Base-by-base conservation (phyloP, 352 stramenopile genomes). In the Globisporangium emineosum region DNA sequence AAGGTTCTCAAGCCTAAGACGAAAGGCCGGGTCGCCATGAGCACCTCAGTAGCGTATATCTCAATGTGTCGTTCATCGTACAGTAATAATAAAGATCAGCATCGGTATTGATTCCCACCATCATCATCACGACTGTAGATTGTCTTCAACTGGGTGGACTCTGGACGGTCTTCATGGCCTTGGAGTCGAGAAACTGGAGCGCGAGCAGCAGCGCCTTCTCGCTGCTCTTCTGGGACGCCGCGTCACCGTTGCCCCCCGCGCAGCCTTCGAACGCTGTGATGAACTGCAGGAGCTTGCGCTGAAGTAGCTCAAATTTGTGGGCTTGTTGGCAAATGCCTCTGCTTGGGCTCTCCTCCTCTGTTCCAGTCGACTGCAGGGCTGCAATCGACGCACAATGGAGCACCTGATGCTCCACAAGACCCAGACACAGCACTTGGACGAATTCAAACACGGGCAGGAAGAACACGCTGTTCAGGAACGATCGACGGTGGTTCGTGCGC, bases 211-310 rank as follows among this genome's bases (percentile, higher is more conserved):
- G 64, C 7, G 78, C 73, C 57, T 90, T 85, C 30, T 89, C 77
- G 2, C 54, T 60, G 63, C 79, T 89, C 29, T 87, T 88, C 62
- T 78, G 69, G 0, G 75, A 75, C 3, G 21, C 25, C 23, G 23
- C 32, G 5, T 17, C 43, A 15, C 23, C 23, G 25, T 10, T 65
- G 17, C 25, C 35, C 0, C 79, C 74, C 5, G 74, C 76, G 58
- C 78, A 90, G 9, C 81, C 79, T 74, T 90, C 78, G 59, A 90
- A 90, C 8, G 79, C 83, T 0, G 78, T 89, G 62, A 87, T 71
- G 53, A 86, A 89, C 60, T 86, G 79, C 56, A 89, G 55, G 10
- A 88, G 70, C 62, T 90, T 90, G 29, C 62, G 68, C 61, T 90
- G 81, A 9, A 90, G 61, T 33, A 75, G 62, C 53, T 89, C 79